A percentile compares a stretch with the other conserved stretches of the same genome.
Conservation (phyloP, 2,329 filamentous ascomycete genomes). For the Aureobasidium zeae region DNA sequence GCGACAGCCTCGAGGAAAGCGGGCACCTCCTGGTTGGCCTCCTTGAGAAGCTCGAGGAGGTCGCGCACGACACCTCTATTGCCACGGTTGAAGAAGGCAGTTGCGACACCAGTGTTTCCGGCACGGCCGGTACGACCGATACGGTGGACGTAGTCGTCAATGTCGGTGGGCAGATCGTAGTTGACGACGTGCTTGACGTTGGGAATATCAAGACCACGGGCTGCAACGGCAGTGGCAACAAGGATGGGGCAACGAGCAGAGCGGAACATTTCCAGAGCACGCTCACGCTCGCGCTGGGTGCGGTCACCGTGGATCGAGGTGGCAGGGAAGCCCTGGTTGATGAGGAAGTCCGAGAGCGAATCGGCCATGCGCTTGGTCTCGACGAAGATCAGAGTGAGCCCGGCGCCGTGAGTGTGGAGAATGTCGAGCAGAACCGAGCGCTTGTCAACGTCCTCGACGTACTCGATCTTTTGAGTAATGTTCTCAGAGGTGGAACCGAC, state of each 20-base stretch:
- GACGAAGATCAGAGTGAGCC: constrained; percentile 93
- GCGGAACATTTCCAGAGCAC: constrained; percentile 94
- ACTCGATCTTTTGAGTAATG: constrained; percentile 98
- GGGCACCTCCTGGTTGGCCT: constrained; percentile 95
- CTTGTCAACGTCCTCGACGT: constrained; percentile 95
- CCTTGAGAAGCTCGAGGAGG: constrained; percentile 93
- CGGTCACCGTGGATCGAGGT: constrained; percentile 98
- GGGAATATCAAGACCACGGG: constrained; percentile 76
- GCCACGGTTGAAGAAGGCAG: constrained; percentile 98
- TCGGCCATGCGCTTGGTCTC: constrained; percentile 99
- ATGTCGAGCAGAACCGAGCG: constrained; percentile 95
- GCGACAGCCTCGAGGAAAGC: constrained; percentile 94
- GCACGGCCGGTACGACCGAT: constrained; percentile 99
- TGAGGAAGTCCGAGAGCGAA: constrained; percentile 91
- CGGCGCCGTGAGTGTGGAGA: constrained; percentile 82
- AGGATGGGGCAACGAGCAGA: constrained; percentile 91
- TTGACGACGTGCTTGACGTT: constrained; percentile 98
- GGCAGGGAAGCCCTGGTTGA: constrained; percentile 96
- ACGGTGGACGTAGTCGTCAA: constrained; percentile 97
- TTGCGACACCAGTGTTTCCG: constrained; percentile 96
- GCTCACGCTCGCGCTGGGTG: constrained; percentile 97
- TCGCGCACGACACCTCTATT: constrained; percentile 97
- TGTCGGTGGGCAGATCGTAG: constrained; percentile 97
- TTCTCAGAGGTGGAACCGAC: constrained; percentile 99
- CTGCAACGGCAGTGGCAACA: constrained; percentile 93